Conservation (phyloP, 2,329 filamentous ascomycete species). For the Calonectria henricotiae region DNA sequence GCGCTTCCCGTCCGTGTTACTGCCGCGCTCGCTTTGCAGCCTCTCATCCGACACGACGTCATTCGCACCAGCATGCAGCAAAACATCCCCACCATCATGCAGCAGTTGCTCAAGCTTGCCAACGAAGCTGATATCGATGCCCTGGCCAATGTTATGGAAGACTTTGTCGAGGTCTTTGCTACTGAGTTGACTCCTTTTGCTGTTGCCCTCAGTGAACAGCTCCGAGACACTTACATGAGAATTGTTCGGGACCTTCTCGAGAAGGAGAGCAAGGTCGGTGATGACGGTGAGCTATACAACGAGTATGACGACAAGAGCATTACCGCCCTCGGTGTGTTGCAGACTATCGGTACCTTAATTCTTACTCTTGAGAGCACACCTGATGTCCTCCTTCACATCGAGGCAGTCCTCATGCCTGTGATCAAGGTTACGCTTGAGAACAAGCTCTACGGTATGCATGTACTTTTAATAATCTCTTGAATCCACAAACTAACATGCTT, state of each 20-base stretch:
- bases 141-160: conserved; percentile 98
- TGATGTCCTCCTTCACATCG: conserved; percentile 93
- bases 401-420: conserved; percentile 96
- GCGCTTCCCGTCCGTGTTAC: conserved; percentile 95
- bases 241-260: conserved; percentile 94
- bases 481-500: conserved; percentile 44
- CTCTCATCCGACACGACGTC: conserved; percentile 94
- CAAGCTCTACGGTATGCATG: conserved; percentile 85
- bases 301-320: conserved; percentile 99
- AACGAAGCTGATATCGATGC: conserved; percentile 99
- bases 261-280: conserved; percentile 84
- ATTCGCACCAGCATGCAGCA: conserved; percentile 97
- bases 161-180: conserved; percentile 99
- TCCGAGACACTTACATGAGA: conserved; percentile 95
- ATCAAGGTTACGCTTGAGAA: conserved; percentile 97
- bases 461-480: not conserved
- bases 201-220: conserved; percentile 94
- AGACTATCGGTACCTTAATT: conserved; percentile 98
- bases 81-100: conserved; percentile 99
- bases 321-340: conserved; percentile 93
- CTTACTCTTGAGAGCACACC: conserved; percentile 97
- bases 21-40: conserved; percentile 93
- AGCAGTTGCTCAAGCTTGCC: conserved; percentile 95
- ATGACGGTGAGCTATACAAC: conserved; percentile 84
- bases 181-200: conserved; percentile 96